Base-by-base conservation (phyloP, 1,284 basidiomycete genomes). In the Kwoniella shivajii region DNA sequence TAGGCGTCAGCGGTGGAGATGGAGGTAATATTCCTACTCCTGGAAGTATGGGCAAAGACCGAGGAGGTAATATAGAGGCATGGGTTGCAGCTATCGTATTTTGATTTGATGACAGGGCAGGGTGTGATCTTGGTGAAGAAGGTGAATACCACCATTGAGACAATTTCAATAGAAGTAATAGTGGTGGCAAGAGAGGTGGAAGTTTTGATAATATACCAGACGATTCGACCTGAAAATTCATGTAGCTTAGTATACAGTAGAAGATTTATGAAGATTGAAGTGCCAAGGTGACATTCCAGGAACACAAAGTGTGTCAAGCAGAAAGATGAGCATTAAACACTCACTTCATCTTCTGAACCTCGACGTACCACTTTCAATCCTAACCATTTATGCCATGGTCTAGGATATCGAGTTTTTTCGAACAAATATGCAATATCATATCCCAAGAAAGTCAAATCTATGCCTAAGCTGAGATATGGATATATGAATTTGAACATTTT, bases 121-220 rank as follows among this genome's bases (percentile, higher is more conserved):
- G 75, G 18, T 87, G 84, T 36, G 87, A 83, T 48, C 90, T 88
- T n/a, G 94, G 93, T 2, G 94, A 97, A 29, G 86, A 85, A 9
- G 94, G 90, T 16, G 92, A 95, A 77, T 98, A 99, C 94, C 96
- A 99, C 94, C 96, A 99, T 78, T 99, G 93, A 30, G 97, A 82
- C 77, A 99, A 95, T 78, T 96, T 97, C 81, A 99, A 84, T 74
- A 92, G 88, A 76, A 99, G 96, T 59, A 99, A 94, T 33, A 92
- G 87, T 3, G 90, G 89, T 2, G 96, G 84, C 14, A 94, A 83
- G 43, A 95, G 65, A 1, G 71, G 68, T 24, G 69, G 72, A 24
- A 76, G 58, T 30, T 60, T 53, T 11, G 65, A 58, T 42, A 50
- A 27, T 53, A 62, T 26, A 18, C 30, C 36, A n/a, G 38, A 22